Evolutionary conservation across 768 basidiomycete genomes (phyloP), one percentile per base, ranked within the genome.

Genomic region (Trametes villosa): DNA sequence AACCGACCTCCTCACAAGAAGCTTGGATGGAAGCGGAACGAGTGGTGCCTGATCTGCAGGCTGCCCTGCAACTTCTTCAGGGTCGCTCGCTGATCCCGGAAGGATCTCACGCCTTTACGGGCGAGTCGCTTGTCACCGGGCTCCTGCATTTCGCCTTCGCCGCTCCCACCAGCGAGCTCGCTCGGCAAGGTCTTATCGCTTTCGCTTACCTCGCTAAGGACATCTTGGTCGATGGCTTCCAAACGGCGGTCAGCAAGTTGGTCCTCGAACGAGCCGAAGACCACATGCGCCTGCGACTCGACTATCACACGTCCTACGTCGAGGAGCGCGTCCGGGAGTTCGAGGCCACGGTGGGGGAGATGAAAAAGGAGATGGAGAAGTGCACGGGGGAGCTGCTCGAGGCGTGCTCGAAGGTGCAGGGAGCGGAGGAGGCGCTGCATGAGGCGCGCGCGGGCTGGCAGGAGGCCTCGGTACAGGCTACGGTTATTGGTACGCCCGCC

Each of bases 221-320:
- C 45, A 20, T 40, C 27, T n/a, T 46, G 11, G n/a, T 3, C 12
- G 15, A 40, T 6, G 9, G 30, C 5, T 6, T 18, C 9, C 36
- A 40, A 17, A 22, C n/a, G 13, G 27, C 36, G 3, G 47, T 49
- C 36, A 47, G 26, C n/a, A 4, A 44, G 3, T 30, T 9, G 3
- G 38, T 51, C 27, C 29, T 42, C 17, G 48, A 58, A 34, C 24
- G 47, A 8, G 47, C 46, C 17, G 47, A 57, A n/a, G 40, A 50
- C 7, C 57, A 58, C 9, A 26, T 58, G 1, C 6, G 4, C 4
- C 26, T 58, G n/a, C 38, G 57, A 0, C 48, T n/a, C n/a, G n/a
- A n/a, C n/a, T n/a, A n/a, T n/a, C n/a, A n/a, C n/a, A n/a, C n/a
- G n/a, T n/a, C n/a, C n/a, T n/a, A n/a, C n/a, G n/a, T n/a, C n/a